Evolutionary conservation across 2,329 filamentous ascomycete species (phyloP), one percentile per base, ranked within the genome.

Genomic region (Hymenoscyphus infarciens): DNA sequence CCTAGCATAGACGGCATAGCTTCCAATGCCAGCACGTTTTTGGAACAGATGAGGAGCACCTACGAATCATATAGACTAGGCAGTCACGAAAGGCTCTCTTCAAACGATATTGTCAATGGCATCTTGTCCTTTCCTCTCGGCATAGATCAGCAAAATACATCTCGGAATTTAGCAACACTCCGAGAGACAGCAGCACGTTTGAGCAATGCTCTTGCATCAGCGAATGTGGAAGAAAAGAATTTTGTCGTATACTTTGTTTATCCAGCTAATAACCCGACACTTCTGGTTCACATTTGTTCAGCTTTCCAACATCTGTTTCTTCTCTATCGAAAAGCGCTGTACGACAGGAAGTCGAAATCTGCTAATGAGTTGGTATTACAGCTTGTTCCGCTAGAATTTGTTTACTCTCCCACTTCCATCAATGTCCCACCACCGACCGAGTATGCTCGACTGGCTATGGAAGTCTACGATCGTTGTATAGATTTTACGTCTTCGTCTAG

Each of bases 241-340:
- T 83, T 92, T 63, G 89, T 95, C 16, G 80, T 95, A 16, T 94
- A 91, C 72, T 87, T 92, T 69, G 78, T 93, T 42, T 91, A 93
- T 74, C 85, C 86, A 0, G 86, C 89, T 2, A 80, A 83, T 16
- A 81, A 83, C 55, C 80, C 85, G 1, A 79, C 81, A 4, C 83
- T 87, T 61, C 77, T 91, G 71, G 81, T 89, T 15, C 87, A 92
- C 65, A 83, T 91, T 1, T 94, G 90, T 71, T 82, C 85, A 11
- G 86, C 88, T 11, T 94, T 94, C 72, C 87, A 90, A 74, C 80
- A 84, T 45, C 83, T 94, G 5, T 90, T 88, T 68, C 86, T 90
- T 65, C 76, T 83, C 3, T 90, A 89, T 70, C 81, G 78, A 64
- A 79, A 75, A 64, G 72, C 80, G 25, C 73, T 84, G 55, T 75